Conservation (phyloP, 1,284 basidiomycete genomes). For the Chondrostereum purpureum region DNA sequence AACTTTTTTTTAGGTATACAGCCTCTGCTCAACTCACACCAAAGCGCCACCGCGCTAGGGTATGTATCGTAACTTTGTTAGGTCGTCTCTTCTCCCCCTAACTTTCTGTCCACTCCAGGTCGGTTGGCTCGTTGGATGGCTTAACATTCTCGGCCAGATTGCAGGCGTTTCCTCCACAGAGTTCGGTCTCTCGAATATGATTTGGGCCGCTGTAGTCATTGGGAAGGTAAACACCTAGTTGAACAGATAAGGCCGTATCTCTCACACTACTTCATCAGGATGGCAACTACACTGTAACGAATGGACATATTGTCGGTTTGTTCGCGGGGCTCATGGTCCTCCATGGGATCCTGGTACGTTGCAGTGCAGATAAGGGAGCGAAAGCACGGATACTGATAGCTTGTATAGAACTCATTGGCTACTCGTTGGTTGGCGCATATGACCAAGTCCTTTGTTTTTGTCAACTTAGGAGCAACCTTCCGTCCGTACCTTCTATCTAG, state of each 20-base stretch:
- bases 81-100: slow-evolving; percentile 8
- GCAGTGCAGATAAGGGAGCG: neutral
- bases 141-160: slow-evolving; percentile 83
- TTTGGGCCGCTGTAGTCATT: slow-evolving; percentile 69
- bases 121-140: slow-evolving; percentile 79
- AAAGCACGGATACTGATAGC: neutral
- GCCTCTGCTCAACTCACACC: slow-evolving; percentile 75
- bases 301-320: slow-evolving; percentile 69
- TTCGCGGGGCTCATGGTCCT: slow-evolving; percentile 66
- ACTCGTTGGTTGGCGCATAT: slow-evolving; percentile 77
- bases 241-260: neutral
- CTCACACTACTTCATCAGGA: slow-evolving; percentile 23
- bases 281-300: slow-evolving; percentile 42
- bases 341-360: slow-evolving; percentile 61
- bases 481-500: slow-evolving; percentile 28
- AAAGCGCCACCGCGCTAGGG: slow-evolving; percentile 56
- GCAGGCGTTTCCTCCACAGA: slow-evolving; percentile 84
- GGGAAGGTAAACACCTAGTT: slow-evolving; percentile 33
- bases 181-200: slow-evolving; percentile 86
- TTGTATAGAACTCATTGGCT: slow-evolving; percentile 68
- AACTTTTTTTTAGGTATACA: slow-evolving; percentile 43
- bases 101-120: slow-evolving; percentile 30
- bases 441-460: slow-evolving; percentile 79
- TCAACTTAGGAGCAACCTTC: slow-evolving; percentile 76
- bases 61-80: slow-evolving; percentile 18